Evolutionary conservation across 2,329 filamentous ascomycete genomes (phyloP).

Genomic region (Botrytis fragariae): DNA sequence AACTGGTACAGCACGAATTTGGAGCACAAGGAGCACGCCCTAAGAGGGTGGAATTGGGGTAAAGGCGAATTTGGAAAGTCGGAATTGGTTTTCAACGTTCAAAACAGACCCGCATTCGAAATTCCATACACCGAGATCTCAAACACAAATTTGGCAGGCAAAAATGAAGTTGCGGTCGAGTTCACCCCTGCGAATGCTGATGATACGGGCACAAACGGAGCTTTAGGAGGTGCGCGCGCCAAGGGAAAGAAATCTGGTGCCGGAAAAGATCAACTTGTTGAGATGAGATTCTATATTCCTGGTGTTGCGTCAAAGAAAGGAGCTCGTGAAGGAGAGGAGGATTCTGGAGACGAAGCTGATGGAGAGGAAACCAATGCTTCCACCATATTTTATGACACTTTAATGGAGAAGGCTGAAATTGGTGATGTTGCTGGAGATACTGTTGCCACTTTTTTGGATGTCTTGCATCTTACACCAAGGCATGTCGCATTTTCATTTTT

Average conservation of each 20-base stretch:
- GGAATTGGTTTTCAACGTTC: conserved; percentile 93
- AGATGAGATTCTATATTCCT: conserved; percentile 99
- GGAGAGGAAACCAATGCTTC: conserved; percentile 93
- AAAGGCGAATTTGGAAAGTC: conserved; percentile 96
- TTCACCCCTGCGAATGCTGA: conserved; percentile 73
- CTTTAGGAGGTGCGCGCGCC: conserved; percentile 68
- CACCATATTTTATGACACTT: conserved; percentile 94
- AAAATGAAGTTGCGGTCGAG: conserved; percentile 96
- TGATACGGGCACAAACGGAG: conserved; percentile 70
- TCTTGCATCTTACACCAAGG: conserved; percentile 94
- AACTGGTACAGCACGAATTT: conserved; percentile 95
- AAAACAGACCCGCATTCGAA: conserved; percentile 94
- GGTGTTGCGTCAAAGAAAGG: conserved; percentile 81
- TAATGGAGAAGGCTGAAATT: conserved; percentile 98
- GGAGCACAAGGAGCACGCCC: conserved; percentile 88
- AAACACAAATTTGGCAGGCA: conserved; percentile 95
- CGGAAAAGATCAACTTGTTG: conserved; percentile 87
- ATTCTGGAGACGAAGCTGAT: conserved; percentile 60
- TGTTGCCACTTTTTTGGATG: conserved; percentile 94
- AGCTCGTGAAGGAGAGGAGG: conserved; percentile 60
- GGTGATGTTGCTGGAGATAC: conserved; percentile 98
- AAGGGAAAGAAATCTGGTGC: conserved; percentile 88
- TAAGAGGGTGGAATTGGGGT: conserved; percentile 99
- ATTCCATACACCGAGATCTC: conserved; percentile 96
- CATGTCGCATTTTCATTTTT: conserved; percentile 41